phyloP scores from a whole-genome alignment of 257 asterid species.

The Solanum clarkiae region DNA sequence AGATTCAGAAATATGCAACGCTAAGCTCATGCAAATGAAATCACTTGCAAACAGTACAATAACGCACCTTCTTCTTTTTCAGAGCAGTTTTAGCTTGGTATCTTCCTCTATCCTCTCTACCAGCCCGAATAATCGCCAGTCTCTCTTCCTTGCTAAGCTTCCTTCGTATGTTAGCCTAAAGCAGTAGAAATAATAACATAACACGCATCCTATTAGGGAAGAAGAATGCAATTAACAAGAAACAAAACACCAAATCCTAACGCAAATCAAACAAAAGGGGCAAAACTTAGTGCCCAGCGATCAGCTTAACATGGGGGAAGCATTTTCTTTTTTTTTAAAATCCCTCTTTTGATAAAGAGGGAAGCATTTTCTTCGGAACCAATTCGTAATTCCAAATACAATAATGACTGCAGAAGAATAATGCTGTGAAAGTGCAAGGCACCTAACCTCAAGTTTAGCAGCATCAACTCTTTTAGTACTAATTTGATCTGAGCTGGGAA shows the following conservation, averaged over 20 bases:
- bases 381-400: not conserved
- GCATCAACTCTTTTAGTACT: constrained; percentile 71
- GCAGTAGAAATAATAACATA: constrained; percentile 10
- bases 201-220: not conserved
- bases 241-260: not conserved
- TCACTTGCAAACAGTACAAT: not conserved
- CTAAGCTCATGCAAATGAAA: not conserved
- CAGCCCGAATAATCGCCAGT: constrained; percentile 45
- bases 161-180: constrained; percentile 61
- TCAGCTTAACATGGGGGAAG: not conserved
- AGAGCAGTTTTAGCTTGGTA: constrained; percentile 53
- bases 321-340: not conserved
- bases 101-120: constrained; percentile 67
- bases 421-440: not conserved
- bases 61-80: constrained; percentile 62
- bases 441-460: constrained; percentile 59
- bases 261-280: not conserved
- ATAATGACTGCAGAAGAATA: not conserved
- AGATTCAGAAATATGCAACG: not conserved
- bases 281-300: not conserved
- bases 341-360: not conserved
- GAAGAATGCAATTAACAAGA: not conserved
- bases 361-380: not conserved
- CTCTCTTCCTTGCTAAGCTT: constrained; percentile 68
- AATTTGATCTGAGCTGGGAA: constrained; percentile 67